Evolutionary conservation across 164 flowering plant species (phyloP).

Genomic region (Macadamia tetraphylla): DNA sequence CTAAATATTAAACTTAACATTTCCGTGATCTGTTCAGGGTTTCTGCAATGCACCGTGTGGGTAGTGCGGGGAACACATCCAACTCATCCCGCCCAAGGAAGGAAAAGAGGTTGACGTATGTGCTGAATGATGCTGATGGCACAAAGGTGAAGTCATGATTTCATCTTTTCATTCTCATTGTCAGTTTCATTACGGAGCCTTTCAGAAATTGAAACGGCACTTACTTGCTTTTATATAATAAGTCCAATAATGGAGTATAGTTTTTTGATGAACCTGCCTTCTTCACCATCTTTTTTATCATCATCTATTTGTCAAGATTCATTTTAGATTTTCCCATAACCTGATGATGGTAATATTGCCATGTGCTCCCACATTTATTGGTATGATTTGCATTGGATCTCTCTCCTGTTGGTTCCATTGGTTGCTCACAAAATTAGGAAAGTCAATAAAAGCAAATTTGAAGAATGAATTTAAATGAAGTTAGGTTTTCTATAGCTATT

Average conservation of each 20-base stretch:
- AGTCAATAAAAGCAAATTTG: no score
- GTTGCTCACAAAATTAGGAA: no score
- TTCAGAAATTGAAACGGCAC: not conserved
- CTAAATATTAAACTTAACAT: not conserved
- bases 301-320: not conserved
- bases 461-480: no score
- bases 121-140: conserved; percentile 72
- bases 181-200: not conserved
- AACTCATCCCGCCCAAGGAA: conserved; percentile 75
- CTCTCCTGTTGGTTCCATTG: no score
- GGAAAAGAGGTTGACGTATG: conserved; percentile 91
- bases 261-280: not conserved
- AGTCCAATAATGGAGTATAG: not conserved
- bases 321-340: not conserved
- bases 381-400: no score
- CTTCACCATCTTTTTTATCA: not conserved
- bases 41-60: conserved; percentile 91
- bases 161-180: not conserved
- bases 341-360: not conserved
- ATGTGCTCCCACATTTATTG: no score
- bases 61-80: conserved; percentile 77
- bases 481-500: no score
- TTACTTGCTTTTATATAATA: not conserved
- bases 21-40: conserved; percentile 20
- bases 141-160: conserved; percentile 45